Base-by-base conservation (phyloP, 129 eudicot species). In the Solidago caesia region DNA sequence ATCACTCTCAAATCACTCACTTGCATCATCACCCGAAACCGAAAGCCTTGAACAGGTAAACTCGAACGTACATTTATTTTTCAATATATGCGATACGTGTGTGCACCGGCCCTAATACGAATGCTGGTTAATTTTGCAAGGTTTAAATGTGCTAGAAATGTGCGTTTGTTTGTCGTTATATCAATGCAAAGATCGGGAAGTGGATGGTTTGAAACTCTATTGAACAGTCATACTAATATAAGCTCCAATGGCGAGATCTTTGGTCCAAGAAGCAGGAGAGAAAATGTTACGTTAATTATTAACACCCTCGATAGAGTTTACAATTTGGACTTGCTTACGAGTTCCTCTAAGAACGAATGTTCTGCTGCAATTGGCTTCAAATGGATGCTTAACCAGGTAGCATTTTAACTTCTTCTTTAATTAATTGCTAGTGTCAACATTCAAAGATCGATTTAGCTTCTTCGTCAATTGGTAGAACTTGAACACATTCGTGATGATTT, bases 371-470 rank as follows among this genome's bases (percentile, higher is more conserved):
- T 94, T 57, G 98, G 98, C 67, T 90, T 94, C 81, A 94, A 94
- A 77, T 94, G 98, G 98, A 94, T 94, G 98, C 93, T 94, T 41
- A 94, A 94, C 83, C 98, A 94, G 97, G 98, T 94, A 67, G 1
- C 3, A 3, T 44, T 56, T 42, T 16, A 26, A 67, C 56, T 66
- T 42, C 39, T 53, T 74, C 9, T 33, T 44, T 9, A 51, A 33
- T 2, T 0, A 4, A 21, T 21, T 21, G 21, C 21, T 21, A 21
- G 21, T 21, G 21, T 21, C 21, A 21, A 3, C 39, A 33, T 33
- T 33, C 39, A 33, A 33, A 33, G 39, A 33, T 33, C 3, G 39
- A 2, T 33, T 33, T 33, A 46, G 51, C 51, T 46, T 46, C 51
- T 46, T 46, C 8, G 51, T 46, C 39, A 33, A 33, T 33, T 33